Conservation (phyloP, 768 basidiomycete species). For the Calocera viscosa region DNA sequence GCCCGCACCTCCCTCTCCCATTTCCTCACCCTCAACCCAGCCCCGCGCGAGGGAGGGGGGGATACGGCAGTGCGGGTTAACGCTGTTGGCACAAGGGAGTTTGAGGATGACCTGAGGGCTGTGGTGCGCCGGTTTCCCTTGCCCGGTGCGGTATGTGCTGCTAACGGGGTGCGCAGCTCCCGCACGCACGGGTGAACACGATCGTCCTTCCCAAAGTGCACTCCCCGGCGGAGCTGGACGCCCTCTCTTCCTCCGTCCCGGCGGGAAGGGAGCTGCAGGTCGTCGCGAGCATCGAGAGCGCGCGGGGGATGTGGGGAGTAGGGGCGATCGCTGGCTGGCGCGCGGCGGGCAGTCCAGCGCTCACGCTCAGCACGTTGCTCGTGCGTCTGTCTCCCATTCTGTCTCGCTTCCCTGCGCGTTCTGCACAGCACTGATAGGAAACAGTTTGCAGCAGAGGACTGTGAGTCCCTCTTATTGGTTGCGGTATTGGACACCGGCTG, state of each 20-base stretch:
- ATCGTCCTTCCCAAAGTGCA: slow-evolving; percentile 82
- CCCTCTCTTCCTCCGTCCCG: slow-evolving; percentile 39
- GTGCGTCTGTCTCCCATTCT: slow-evolving; percentile 35
- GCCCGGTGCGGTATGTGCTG: background rate
- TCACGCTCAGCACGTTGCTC: slow-evolving; percentile 50
- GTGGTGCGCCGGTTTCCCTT: slow-evolving; percentile 33
- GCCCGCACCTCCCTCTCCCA: slow-evolving; percentile 43
- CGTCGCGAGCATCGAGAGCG: slow-evolving; percentile 79
- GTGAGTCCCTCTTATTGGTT: too few species aligned
- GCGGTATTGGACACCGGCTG: too few species aligned
- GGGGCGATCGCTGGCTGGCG: slow-evolving; percentile 61
- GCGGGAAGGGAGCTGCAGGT: slow-evolving; percentile 36
- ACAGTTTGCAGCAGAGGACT: slow-evolving; percentile 92
- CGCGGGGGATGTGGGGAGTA: slow-evolving; percentile 52
- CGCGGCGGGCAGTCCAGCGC: slow-evolving; percentile 33
- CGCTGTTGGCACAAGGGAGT: slow-evolving; percentile 51
- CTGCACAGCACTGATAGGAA: background rate
- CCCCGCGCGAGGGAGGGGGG: background rate
- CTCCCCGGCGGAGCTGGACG: slow-evolving; percentile 48
- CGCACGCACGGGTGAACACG: slow-evolving; percentile 39
- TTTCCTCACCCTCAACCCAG: slow-evolving; percentile 42
- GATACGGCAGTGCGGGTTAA: slow-evolving; percentile 45
- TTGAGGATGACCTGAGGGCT: slow-evolving; percentile 47
- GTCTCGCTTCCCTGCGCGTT: background rate
- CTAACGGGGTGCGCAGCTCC: slow-evolving; percentile 29